Base-by-base conservation (phyloP, 2,329 filamentous ascomycete species). In the Fusarium globosum region DNA sequence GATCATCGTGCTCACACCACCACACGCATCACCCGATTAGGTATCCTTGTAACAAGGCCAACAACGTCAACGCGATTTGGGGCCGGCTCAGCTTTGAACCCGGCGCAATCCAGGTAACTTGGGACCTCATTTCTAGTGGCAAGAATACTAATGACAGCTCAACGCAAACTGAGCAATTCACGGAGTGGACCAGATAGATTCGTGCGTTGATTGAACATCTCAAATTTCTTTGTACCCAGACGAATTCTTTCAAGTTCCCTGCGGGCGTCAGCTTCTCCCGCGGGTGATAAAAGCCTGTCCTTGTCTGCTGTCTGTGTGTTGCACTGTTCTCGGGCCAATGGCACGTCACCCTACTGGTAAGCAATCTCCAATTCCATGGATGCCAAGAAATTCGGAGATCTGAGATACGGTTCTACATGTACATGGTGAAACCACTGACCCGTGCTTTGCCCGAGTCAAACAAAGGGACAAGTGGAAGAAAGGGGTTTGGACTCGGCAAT, bases 271-370 rank as follows among this genome's bases (percentile, higher is more conserved):
- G 52, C 23, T 42, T 49, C 48, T 38, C 33, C 43, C 65, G 48
- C 41, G 62, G 18, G 46, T 42, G 21, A 53, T 35, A 30, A 46
- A 51, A 35, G 49, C 69, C 35, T 69, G 65, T 65, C 70, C 70
- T 55, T 69, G 66, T 64, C 28, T 23, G 28, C 26, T 56, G 46
- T 55, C 41, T 42, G 52, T 49, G 58, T 59, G 38, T n/a, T 48
- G 38, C 42, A 49, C 33, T 64, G 38, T 46, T 72, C 74, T 74
- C 68, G 56, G 41, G 45, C 71, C 71, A 74, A 74, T 74, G 46
- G 35, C 39, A 65, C 20, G 46, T 7, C 43, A 18, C 26, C 21
- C 20, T 65, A 28, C 26, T 28, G 26, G 26, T 28, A 65, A 59
- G 28, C 39, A 62, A 69, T 72, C 69, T 61, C 71, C 69, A 62